phyloP scores from a whole-genome alignment of 2,329 filamentous ascomycete genomes.

The Cladophialophora chaetospira region DNA sequence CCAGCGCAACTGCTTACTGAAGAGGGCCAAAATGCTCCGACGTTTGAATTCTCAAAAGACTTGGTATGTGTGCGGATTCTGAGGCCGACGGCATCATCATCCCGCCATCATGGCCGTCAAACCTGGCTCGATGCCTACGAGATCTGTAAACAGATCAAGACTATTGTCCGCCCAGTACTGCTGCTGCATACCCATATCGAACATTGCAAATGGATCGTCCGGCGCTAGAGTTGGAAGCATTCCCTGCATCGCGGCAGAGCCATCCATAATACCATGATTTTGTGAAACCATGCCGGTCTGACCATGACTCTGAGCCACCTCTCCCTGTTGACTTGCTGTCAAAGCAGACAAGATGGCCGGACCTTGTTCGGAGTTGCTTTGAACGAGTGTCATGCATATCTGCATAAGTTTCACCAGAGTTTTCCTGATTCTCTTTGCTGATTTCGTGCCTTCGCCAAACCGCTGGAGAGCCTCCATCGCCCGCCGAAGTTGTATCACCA shows the following conservation, averaged over 20 bases:
- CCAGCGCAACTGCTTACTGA: too few relatives aligned
- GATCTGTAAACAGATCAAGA: constrained; percentile 28
- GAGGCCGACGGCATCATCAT: background rate
- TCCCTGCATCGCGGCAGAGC: constrained; percentile 38
- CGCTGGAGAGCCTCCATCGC: constrained; percentile 22
- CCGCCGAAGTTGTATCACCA: constrained; percentile 20
- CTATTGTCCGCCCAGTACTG: constrained; percentile 27
- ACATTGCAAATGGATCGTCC: constrained; percentile 33
- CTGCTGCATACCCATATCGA: constrained; percentile 24
- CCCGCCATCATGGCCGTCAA: constrained; percentile 26
- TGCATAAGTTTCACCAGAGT: constrained; percentile 27
- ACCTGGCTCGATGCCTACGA: constrained; percentile 21
- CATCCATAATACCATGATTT: background rate
- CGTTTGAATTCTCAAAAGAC: too few relatives aligned
- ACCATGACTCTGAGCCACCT: constrained; percentile 2
- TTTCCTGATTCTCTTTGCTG: constrained; percentile 23
- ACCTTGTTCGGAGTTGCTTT: constrained; percentile 21
- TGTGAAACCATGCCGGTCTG: constrained; percentile 6
- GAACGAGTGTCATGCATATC: constrained; percentile 27
- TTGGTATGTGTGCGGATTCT: too few relatives aligned
- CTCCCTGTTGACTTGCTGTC: constrained; percentile 14
- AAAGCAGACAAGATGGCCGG: constrained; percentile 19
- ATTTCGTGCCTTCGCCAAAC: constrained; percentile 26
- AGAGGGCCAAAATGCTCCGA: too few relatives aligned
- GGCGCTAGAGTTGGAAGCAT: constrained; percentile 53